These are phyloP conservation scores for Drosera spatulata DNA, from an alignment of 179 eudicot genomes.

Conservation along the genomic window DNA sequence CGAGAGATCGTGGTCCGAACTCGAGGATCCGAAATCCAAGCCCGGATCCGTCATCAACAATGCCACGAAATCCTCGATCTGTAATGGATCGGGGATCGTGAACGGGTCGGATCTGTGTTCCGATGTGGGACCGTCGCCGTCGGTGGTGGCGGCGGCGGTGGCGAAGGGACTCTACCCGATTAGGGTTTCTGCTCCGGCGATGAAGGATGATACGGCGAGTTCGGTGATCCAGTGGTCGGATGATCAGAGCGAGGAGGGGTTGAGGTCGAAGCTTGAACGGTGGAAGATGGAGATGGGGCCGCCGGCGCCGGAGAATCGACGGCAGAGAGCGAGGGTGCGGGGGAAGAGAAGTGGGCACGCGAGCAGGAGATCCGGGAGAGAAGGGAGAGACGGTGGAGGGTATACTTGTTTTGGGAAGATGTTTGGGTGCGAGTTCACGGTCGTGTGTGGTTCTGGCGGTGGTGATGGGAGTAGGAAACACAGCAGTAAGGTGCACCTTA, in stretches of 20 bases:
- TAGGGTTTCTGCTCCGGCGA: background rate
- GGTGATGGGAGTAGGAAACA: constrained; percentile 3
- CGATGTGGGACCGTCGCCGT: constrained; percentile 49
- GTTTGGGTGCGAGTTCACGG: constrained; percentile 32
- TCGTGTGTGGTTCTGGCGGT: constrained; percentile 26
- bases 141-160: constrained; percentile 44
- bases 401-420: constrained; percentile 30
- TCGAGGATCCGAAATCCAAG: background rate
- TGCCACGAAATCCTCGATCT: background rate
- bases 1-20: constrained; percentile 7
- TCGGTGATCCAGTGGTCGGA: constrained; percentile 37
- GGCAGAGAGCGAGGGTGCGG: background rate
- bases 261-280: constrained; percentile 27
- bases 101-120: constrained; percentile 21
- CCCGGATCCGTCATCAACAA: background rate
- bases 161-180: constrained; percentile 23
- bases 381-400: background rate
- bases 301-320: background rate
- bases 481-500: constrained; percentile 5
- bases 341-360: background rate
- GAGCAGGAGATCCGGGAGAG: constrained; percentile 8
- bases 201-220: constrained; percentile 25
- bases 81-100: constrained; percentile 4
- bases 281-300: constrained; percentile 30
- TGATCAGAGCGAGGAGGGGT: constrained; percentile 28